Conservation (phyloP, 495 filamentous ascomycete genomes). For the Chaetomium cochliodes region DNA sequence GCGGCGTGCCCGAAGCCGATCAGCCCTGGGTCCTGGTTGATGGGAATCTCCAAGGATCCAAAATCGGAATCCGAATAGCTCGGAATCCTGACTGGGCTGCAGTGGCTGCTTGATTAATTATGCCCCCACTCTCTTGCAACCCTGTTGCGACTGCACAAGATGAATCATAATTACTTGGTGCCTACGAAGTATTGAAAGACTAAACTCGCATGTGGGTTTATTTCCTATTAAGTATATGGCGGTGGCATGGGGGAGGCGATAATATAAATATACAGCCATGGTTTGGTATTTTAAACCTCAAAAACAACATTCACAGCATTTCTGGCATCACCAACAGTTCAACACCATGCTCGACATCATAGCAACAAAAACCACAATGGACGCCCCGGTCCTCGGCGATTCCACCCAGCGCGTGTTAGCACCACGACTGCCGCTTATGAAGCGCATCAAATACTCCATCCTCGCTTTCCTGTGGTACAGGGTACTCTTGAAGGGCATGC, state of each 20-base stretch:
- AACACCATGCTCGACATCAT: neutral
- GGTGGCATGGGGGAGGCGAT: no score
- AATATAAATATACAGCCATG: neutral
- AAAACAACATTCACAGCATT: neutral
- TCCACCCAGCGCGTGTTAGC: neutral
- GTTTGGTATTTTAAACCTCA: neutral
- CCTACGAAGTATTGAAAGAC: no score
- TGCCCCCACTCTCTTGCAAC: no score
- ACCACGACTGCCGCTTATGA: neutral
- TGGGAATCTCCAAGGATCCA: no score
- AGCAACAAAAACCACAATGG: neutral
- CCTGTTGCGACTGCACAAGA: neutral
- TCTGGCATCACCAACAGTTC: neutral
- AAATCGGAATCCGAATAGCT: no score
- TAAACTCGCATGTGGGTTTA: no score
- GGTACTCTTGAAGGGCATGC: slow-evolving; percentile 17
- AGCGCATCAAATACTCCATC: slow-evolving; percentile 20
- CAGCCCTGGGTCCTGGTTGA: no score
- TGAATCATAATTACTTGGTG: neutral
- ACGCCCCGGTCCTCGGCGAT: neutral
- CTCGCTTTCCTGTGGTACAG: slow-evolving; percentile 17
- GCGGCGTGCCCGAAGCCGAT: no score
- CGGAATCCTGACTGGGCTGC: no score
- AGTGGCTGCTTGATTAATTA: no score
- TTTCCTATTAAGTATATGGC: no score